Evolutionary conservation across 768 basidiomycete species (phyloP).

Genomic region (Boletus sensibilis): DNA sequence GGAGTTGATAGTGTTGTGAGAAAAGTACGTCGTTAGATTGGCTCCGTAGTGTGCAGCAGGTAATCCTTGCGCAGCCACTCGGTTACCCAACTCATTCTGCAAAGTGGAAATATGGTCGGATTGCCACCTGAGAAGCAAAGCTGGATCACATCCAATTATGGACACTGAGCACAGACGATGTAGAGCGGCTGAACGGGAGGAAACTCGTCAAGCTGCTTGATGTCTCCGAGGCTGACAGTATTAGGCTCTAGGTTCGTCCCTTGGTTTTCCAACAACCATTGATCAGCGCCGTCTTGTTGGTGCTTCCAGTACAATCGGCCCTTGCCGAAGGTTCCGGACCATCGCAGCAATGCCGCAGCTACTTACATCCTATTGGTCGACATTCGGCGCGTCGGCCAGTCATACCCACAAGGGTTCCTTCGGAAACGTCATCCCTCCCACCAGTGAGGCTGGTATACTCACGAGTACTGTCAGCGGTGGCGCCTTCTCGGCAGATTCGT

Average conservation of each 20-base stretch:
- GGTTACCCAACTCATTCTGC: too few relatives aligned
- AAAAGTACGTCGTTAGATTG: too few relatives aligned
- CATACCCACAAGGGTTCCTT: conserved; percentile 23
- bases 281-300: neutral
- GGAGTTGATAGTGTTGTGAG: too few relatives aligned
- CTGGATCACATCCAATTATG: conserved; percentile 90
- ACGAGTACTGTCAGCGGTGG: conserved; percentile 35
- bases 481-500: conserved; percentile 44
- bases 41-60: too few relatives aligned
- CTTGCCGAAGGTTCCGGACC: conserved; percentile 68
- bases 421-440: conserved; percentile 18
- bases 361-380: conserved; percentile 60
- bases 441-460: conserved; percentile 20
- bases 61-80: too few relatives aligned
- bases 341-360: conserved; percentile 62
- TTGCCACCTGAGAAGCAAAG: conserved; percentile 68
- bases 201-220: conserved; percentile 80
- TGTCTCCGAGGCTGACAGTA: too few relatives aligned
- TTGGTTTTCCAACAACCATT: too few relatives aligned
- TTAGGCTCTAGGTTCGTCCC: too few relatives aligned
- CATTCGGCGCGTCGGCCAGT: conserved; percentile 46
- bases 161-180: conserved; percentile 83
- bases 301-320: conserved; percentile 77
- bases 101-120: too few relatives aligned
- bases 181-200: conserved; percentile 75